phyloP scores from a whole-genome alignment of 2,329 filamentous ascomycete species.

The Penicillium olsonii region DNA sequence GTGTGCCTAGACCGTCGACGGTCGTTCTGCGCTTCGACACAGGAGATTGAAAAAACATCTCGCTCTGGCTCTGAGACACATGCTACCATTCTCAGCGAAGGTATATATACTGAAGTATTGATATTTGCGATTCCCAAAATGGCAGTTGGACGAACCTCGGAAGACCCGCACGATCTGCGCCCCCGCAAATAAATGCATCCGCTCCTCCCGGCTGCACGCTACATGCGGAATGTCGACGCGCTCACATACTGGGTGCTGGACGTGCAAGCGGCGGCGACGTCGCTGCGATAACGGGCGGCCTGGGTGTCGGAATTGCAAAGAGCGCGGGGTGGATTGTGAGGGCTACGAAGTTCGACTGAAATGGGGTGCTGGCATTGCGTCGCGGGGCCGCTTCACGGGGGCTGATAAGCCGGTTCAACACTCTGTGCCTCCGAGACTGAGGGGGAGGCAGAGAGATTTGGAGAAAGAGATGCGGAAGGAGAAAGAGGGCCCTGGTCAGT shows the following conservation, averaged over 20 bases:
- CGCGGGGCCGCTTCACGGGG: conserved; percentile 33
- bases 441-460: conserved; percentile 29
- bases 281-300: conserved; percentile 32
- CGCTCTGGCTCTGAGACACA: not conserved
- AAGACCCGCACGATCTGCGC: not conserved
- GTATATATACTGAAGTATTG: not conserved
- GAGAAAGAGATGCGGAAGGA: conserved; percentile 20
- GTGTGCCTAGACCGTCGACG: conserved; percentile 19
- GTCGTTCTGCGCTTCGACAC: conserved; percentile 14
- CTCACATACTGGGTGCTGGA: conserved; percentile 33
- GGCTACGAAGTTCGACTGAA: conserved; percentile 34
- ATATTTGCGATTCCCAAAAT: conserved; percentile 3
- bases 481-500: conserved; percentile 7
- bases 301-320: conserved; percentile 24
- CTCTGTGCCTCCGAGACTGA: conserved; percentile 24
- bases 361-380: conserved; percentile 35
- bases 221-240: conserved; percentile 33
- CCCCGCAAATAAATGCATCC: conserved; percentile 11
- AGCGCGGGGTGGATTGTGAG: conserved; percentile 29
- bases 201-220: conserved; percentile 1
- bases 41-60: conserved; percentile 25
- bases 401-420: conserved; percentile 29
- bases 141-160: conserved; percentile 19
- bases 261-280: conserved; percentile 31
- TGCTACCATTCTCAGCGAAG: too few relatives aligned